Evolutionary conservation across 2,329 filamentous ascomycete species (phyloP), one percentile per base, ranked within the genome.

Genomic region (Epichloe coenophiala): DNA sequence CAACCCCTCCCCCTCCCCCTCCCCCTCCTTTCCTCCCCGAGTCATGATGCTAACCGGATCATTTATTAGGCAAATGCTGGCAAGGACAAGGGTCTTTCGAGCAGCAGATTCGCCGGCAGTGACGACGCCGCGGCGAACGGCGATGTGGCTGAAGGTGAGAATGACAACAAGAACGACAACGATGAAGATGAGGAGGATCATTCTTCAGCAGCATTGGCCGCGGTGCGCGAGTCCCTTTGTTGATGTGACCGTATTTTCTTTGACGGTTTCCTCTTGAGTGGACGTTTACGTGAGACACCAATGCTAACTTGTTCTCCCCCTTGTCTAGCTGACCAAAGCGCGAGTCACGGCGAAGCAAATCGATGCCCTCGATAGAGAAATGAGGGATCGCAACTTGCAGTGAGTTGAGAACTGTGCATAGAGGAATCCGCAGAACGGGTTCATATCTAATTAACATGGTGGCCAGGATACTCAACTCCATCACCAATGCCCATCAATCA

Each of bases 131-230:
- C 65, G 56, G 60, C 63, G 44, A 58, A 66, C 57, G 64, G 66
- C 51, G 62, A 61, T 46, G 61, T 65, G 61, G 69, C 69, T 63
- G 74, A 75, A 77, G 78, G 75, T 77, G 78, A 82, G 78, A 70
- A 70, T 62, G 69, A 70, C 63, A 68, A 69, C 59, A 31, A 31
- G 27, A 72, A 78, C 60, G 79, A 83, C 63, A 69, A 69, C 61
- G 69, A 19, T 17, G 23, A 39, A 40, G 45, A 70, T 63, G 68
- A 70, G 60, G 73, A 77, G 60, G 80, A 83, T 63, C 70, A 78
- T 71, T 79, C 78, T 66, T 83, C 80, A 63, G 71, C 74, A 64
- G 80, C 80, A 67, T 72, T 83, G 68, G 79, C 80, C 70, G 78
- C 76, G 79, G 80, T 84, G 76, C 74, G 80, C 71, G 62, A 67